Base-by-base conservation (phyloP, 495 filamentous ascomycete species). In the Neurospora sp. region DNA sequence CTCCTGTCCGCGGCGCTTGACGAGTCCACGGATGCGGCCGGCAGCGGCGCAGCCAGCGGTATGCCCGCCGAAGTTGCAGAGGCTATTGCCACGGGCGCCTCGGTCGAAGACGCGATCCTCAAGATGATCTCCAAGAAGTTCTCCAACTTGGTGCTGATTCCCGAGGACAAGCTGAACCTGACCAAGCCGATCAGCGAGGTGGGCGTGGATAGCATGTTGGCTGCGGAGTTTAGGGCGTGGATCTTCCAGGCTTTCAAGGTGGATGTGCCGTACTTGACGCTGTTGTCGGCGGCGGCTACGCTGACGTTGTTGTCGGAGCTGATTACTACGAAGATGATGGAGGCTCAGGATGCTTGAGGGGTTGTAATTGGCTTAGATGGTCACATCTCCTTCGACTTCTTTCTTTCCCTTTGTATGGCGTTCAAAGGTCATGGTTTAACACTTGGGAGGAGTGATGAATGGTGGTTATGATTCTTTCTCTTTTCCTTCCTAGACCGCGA, bases 161-260 rank as follows among this genome's bases (percentile, higher is more conserved):
- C 40, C 35, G 35, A 70, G 16, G 79, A 79, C 20, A 74, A 74
- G 16, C 74, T 81, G 48, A 76, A 82, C 20, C 22, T 70, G n/a
- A 75, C 44, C 20, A 69, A 66, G 37, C 76, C 80, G 0, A 73
- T 87, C 38, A 80, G 78, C 5, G 69, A 66, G 14, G 85, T 83
- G 69, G 84, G 84, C 22, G 41, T 87, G 18, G 84, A 87, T 73
- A 83, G 79, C 74, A 83, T 87, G 85, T 80, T 85, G 68, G 83
- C 78, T 22, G 81, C 82, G 1, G 85, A 87, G 77, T 71, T 87
- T 68, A 72, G 84, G 22, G 85, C 77, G 18, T 87, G 84, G 85
- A 71, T 84, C 31, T 85, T 84, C 76, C 82, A 84, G 79, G 79
- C 83, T 73, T 80, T 79, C 46, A 73, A 75, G 10, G 40, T 85